Evolutionary conservation across 1,139 yeast species (phyloP).

Genomic region (Pichia sp.): DNA sequence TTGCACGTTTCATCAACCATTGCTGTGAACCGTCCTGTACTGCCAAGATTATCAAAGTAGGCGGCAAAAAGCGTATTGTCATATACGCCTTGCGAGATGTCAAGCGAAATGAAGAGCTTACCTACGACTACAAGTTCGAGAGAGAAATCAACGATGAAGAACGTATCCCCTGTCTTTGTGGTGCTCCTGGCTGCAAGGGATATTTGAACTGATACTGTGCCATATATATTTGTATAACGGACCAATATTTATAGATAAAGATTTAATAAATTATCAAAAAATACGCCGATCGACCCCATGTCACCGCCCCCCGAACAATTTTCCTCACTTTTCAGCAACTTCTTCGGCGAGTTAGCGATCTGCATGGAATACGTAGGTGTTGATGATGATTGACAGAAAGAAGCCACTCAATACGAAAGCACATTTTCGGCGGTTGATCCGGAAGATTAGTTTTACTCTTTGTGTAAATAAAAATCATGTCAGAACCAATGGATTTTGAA

Average conservation of each 20-base stretch:
- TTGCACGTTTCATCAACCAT: constrained; percentile 93
- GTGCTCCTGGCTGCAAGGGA: constrained; percentile 92
- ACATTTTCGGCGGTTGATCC: background rate
- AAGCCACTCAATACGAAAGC: too few relatives aligned
- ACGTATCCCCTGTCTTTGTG: constrained; percentile 88
- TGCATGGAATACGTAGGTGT: background rate
- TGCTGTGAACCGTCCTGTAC: constrained; percentile 97
- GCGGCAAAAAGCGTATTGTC: constrained; percentile 89
- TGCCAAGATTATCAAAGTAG: constrained; percentile 93
- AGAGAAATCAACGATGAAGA: constrained; percentile 88
- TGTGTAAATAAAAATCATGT: constrained; percentile 16
- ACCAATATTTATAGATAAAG: too few relatives aligned
- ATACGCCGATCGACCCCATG: too few relatives aligned
- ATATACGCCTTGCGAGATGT: constrained; percentile 89
- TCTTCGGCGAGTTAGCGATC: background rate
- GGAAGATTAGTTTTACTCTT: background rate
- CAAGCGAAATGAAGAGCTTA: constrained; percentile 84
- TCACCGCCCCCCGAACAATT: too few relatives aligned
- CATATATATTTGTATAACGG: too few relatives aligned
- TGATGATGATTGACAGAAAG: background rate
- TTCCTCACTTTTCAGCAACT: background rate
- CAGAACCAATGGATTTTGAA: constrained; percentile 31
- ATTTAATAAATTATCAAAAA: too few relatives aligned
- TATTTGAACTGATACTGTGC: constrained; percentile 57
- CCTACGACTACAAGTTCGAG: constrained; percentile 93